phyloP scores from a whole-genome alignment of 202 grass and related monocot species.

The Eragrostis tef region DNA sequence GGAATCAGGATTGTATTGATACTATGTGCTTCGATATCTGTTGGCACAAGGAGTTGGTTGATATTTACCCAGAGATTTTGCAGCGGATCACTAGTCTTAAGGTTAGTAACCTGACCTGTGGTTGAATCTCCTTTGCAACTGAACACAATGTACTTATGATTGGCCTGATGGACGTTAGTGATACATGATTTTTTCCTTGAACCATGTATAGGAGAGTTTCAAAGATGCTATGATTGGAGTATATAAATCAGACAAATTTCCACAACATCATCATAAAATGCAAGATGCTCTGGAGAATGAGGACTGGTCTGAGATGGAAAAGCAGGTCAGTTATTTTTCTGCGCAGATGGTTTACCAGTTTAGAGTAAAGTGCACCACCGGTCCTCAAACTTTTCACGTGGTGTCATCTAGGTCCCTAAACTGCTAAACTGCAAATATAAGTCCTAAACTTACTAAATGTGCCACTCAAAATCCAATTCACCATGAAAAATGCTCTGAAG shows the following conservation, averaged over 20 bases:
- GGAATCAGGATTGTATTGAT: neutral
- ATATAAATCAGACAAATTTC: neutral
- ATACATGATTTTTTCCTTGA: neutral
- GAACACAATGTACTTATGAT: neutral
- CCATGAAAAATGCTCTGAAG: too few relatives aligned
- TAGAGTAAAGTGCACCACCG: too few relatives aligned
- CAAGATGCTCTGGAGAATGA: neutral
- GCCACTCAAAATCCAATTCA: too few relatives aligned
- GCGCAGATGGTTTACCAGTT: too few relatives aligned
- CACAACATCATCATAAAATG: neutral
- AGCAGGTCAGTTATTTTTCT: neutral
- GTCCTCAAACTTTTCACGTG: too few relatives aligned
- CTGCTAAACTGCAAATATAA: too few relatives aligned
- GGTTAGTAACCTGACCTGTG: neutral
- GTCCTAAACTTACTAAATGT: too few relatives aligned
- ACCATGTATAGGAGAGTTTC: neutral
- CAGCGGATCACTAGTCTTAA: neutral
- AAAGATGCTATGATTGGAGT: slow-evolving; percentile 2
- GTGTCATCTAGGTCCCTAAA: too few relatives aligned
- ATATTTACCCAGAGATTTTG: neutral
- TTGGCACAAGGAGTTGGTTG: neutral
- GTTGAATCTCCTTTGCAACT: neutral
- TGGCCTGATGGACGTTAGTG: neutral
- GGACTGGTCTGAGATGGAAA: neutral
- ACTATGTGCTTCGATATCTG: neutral